Evolutionary conservation across 2,329 filamentous ascomycete genomes (phyloP).

Genomic region (Lachnellula subtilissima): DNA sequence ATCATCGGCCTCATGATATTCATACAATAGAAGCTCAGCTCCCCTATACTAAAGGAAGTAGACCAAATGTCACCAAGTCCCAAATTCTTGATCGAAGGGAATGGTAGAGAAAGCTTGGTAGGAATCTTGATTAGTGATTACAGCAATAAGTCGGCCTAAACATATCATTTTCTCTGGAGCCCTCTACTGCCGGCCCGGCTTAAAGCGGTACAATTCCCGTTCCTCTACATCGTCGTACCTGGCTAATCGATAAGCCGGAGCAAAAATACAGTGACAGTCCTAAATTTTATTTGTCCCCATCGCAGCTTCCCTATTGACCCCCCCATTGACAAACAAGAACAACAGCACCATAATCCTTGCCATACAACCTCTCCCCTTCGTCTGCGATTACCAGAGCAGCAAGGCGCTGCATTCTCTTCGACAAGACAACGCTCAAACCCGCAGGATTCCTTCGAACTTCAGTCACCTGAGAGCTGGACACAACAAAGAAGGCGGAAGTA

Average conservation of each 20-base stretch:
- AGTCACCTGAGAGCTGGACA: slow-evolving; percentile 7
- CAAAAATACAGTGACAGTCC: not conserved
- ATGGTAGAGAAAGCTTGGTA: too few species aligned
- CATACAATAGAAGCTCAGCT: too few species aligned
- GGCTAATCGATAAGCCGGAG: slow-evolving; percentile 16
- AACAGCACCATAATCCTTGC: not conserved
- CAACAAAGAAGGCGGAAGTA: slow-evolving; percentile 14
- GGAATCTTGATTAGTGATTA: too few species aligned
- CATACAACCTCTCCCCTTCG: not conserved
- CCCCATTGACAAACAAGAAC: not conserved
- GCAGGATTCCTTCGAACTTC: not conserved
- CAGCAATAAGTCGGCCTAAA: too few species aligned
- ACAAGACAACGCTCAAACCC: not conserved
- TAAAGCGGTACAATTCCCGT: not conserved
- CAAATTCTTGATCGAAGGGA: too few species aligned
- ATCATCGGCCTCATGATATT: not conserved
- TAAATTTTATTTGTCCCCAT: slow-evolving; percentile 15
- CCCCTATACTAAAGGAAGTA: too few species aligned
- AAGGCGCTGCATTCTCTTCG: not conserved
- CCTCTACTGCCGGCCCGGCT: not conserved
- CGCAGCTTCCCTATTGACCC: slow-evolving; percentile 5
- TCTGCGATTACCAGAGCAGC: not conserved
- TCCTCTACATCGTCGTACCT: not conserved
- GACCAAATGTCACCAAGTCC: too few species aligned
- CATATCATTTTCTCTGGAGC: too few species aligned